phyloP scores from a whole-genome alignment of 495 filamentous ascomycete genomes.

The Xylaria bambusicola region DNA sequence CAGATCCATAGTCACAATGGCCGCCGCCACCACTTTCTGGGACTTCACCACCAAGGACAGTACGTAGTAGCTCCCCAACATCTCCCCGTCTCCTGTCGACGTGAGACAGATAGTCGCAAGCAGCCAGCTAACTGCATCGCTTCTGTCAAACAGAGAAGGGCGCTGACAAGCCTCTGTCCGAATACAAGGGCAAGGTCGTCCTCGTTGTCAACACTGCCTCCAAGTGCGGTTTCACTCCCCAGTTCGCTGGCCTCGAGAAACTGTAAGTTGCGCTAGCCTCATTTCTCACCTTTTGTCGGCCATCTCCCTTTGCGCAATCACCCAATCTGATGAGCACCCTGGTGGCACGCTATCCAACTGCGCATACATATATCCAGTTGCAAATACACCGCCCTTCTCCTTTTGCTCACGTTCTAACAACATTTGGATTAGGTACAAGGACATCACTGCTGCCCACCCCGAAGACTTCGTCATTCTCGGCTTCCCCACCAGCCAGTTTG shows the following conservation, averaged over 20 bases:
- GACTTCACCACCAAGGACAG: conserved; percentile 86
- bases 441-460: conserved; percentile 64
- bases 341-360: too few relatives aligned
- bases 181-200: conserved; percentile 85
- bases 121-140: background rate
- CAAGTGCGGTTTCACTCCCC: conserved; percentile 98
- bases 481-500: conserved; percentile 99
- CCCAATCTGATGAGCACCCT: background rate
- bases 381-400: background rate
- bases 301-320: background rate
- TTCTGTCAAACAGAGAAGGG: conserved; percentile 65
- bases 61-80: conserved; percentile 47
- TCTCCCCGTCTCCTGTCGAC: background rate
- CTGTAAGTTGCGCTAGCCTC: conserved; percentile 41
- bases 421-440: conserved; percentile 62
- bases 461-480: conserved; percentile 84
- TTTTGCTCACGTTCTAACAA: background rate
- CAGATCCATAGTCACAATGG: conserved; percentile 59
- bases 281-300: background rate
- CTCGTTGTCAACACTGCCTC: conserved; percentile 98
- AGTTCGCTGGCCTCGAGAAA: conserved; percentile 87
- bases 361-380: too few relatives aligned
- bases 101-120: background rate
- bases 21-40: conserved; percentile 86
- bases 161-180: conserved; percentile 63